Base-by-base conservation (phyloP, 2,329 filamentous ascomycete genomes). In the Monosporascus sp. region DNA sequence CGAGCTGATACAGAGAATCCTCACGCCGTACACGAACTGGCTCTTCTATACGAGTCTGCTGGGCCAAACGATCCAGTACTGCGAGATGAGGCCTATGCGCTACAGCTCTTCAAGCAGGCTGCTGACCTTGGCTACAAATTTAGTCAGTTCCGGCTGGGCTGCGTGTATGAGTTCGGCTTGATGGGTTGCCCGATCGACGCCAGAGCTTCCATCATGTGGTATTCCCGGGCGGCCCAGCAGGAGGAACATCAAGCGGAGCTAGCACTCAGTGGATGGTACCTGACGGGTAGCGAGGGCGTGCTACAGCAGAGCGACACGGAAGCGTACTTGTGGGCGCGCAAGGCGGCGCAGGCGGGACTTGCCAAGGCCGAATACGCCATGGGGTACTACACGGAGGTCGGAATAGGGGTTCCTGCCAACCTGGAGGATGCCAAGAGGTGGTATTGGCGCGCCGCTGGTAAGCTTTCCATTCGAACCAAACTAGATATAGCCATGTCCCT, bases 301-400 rank as follows among this genome's bases (percentile, higher is more conserved):
- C 74, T 99, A 51, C 85, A 89, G 64, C 93, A 97, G 70, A 96
- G 87, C 67, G 94, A 99, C 63, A 95, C 90, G 0, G 94, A 99
- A 70, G 94, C 94, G 1, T 99, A 97, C 69, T 81, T 99, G 2
- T 99, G 94, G 94, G 93, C 94, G 11, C 80, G 93, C 22, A 97
- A 97, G 72, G 93, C 94, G 2, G 94, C 94, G 0, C 84, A 86
- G 58, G 88, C 91, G 3, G 91, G 93, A 3, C 73, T 97, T 38
- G 86, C 91, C 7, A 99, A 97, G 76, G 94, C 94, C 0, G 89
- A 97, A 74, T 97, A 97, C 72, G 94, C 93, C 0, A 96, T 99
- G 88, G 94, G 94, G 0, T 97, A 97, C 72, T 97, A 96, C 67
- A 95, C 90, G 1, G 94, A 99, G 72, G 87, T 94, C 48, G 94